Percentiles rank a stretch among this genome's conserved stretches.
Evolutionary conservation across 768 basidiomycete genomes (phyloP).

Genomic region (Pleurotus eryngii): DNA sequence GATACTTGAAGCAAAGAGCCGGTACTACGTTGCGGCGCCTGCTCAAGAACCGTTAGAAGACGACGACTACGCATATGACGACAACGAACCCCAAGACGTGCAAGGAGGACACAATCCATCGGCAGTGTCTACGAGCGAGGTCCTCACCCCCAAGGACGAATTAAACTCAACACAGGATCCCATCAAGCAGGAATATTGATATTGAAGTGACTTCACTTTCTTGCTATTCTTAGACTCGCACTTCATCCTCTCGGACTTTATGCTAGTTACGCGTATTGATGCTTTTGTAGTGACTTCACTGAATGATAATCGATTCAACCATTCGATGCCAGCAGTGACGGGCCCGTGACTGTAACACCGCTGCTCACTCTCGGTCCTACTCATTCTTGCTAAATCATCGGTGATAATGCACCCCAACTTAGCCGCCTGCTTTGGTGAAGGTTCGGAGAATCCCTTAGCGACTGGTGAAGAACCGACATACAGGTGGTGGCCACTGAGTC

Average conservation of each 20-base stretch:
- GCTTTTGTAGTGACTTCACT: slow-evolving; percentile 1
- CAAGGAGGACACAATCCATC: not conserved
- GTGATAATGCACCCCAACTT: too few species aligned
- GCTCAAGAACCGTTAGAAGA: not conserved
- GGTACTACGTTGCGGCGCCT: not conserved
- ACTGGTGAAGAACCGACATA: not conserved
- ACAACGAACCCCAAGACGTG: not conserved
- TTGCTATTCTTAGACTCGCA: not conserved
- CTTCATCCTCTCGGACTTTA: not conserved
- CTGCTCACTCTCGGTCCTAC: too few species aligned
- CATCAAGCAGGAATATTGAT: not conserved
- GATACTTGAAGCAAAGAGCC: slow-evolving; percentile 15
- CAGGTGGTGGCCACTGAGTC: too few species aligned
- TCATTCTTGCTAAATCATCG: too few species aligned
- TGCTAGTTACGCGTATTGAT: slow-evolving; percentile 5
- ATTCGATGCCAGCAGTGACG: too few species aligned
- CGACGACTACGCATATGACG: not conserved
- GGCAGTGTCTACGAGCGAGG: not conserved
- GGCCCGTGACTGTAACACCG: too few species aligned
- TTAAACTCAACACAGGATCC: not conserved
- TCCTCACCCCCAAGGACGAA: not conserved
- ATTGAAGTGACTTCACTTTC: not conserved
- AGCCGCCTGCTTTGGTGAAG: not conserved
- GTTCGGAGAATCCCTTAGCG: slow-evolving; percentile 7
- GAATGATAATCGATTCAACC: not conserved